phyloP scores from a whole-genome alignment of 2,329 filamentous ascomycete species.

The Aureobasidium mangrovei region DNA sequence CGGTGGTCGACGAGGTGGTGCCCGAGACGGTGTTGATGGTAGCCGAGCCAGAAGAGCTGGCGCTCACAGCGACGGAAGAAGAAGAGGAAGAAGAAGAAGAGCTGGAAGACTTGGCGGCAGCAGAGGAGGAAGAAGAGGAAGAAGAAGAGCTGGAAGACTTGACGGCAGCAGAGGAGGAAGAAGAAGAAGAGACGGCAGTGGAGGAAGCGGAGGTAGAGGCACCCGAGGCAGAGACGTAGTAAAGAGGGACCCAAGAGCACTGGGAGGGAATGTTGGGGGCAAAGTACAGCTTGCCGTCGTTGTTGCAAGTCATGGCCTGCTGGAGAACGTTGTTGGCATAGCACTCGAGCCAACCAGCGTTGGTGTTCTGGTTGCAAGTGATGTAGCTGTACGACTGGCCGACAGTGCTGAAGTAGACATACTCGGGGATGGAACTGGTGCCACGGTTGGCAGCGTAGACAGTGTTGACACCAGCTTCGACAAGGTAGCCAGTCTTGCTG shows the following conservation, averaged over 20 bases:
- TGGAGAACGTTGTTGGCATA: conserved; percentile 6
- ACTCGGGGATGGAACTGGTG: neutral
- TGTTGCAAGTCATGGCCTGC: conserved; percentile 7
- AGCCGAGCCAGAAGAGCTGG: conserved; percentile 10
- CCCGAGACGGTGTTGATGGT: conserved; percentile 11
- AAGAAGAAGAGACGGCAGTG: neutral
- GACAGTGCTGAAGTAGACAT: neutral
- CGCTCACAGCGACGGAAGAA: neutral
- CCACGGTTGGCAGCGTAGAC: neutral
- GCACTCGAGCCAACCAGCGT: neutral
- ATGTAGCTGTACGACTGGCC: neutral
- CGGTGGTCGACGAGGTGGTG: conserved; percentile 21
- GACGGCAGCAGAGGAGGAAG: neutral
- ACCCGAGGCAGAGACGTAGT: neutral
- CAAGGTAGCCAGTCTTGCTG: conserved; percentile 2
- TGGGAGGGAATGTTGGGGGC: neutral
- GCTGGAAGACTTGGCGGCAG: neutral
- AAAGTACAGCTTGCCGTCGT: conserved; percentile 9
- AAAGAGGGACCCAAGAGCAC: conserved; percentile 1
- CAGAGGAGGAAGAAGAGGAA: neutral
- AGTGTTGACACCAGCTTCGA: neutral
- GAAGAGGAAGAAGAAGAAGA: conserved; percentile 1
- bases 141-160: neutral
- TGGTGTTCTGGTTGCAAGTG: neutral
- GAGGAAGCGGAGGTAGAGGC: neutral